A percentile compares a stretch with the other conserved stretches of the same genome.
These are phyloP conservation scores for Euphorbia lathyris DNA, from an alignment of 345 rosid species.

Conservation along the genomic window DNA sequence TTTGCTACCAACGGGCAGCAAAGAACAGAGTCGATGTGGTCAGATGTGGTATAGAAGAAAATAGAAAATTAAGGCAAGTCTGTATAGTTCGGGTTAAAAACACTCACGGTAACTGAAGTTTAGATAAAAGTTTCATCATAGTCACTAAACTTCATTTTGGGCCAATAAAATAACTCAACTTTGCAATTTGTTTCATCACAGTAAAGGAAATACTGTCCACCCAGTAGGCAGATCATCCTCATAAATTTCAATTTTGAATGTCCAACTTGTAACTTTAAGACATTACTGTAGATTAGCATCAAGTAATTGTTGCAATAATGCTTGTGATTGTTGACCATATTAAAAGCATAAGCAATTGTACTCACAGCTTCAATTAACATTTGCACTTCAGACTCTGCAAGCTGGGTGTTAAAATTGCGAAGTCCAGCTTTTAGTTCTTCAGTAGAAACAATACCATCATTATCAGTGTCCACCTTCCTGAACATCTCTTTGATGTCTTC, in stretches of 20 bases:
- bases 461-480: slow-evolving; percentile 88
- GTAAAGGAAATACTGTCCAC: background rate
- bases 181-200: too few species aligned
- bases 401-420: slow-evolving; percentile 67
- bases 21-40: background rate
- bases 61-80: background rate
- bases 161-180: too few species aligned
- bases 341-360: slow-evolving; percentile 17
- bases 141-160: too few species aligned
- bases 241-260: background rate
- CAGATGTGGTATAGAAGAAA: background rate
- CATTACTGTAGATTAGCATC: background rate
- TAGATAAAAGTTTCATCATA: too few species aligned
- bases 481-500: slow-evolving; percentile 93
- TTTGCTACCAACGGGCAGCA: background rate
- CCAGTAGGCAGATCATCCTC: background rate
- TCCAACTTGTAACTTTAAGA: background rate
- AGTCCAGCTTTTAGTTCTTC: slow-evolving; percentile 94
- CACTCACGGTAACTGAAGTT: too few species aligned
- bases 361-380: slow-evolving; percentile 97
- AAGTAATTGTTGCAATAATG: background rate
- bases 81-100: background rate
- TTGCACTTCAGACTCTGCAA: slow-evolving; percentile 91
- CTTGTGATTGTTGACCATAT: background rate
- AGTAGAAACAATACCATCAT: slow-evolving; percentile 80